phyloP scores from a whole-genome alignment of 371 early-diverging fungal species.

The Dichotomocladium elegans region DNA sequence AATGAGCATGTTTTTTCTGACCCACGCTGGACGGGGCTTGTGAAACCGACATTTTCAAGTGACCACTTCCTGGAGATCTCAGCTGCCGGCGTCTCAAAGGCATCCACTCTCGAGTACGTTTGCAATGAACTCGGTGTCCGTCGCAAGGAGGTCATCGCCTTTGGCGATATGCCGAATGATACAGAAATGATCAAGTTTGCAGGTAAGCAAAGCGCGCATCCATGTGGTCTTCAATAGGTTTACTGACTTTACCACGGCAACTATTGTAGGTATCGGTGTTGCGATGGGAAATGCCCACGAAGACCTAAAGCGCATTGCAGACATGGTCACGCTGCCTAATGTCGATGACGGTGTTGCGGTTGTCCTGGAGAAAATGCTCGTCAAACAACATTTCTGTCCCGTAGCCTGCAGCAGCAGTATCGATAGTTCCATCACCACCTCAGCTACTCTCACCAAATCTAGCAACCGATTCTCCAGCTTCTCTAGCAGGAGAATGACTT shows the following conservation, averaged over 20 bases:
- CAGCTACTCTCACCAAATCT: too few relatives aligned
- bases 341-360: constrained; percentile 33
- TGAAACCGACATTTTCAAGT: constrained; percentile 41
- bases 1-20: constrained; percentile 22
- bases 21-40: constrained; percentile 17
- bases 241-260: too few relatives aligned
- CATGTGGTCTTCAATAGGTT: not conserved
- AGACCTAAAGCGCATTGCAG: constrained; percentile 29
- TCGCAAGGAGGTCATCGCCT: constrained; percentile 37
- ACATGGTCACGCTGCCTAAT: constrained; percentile 26
- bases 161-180: constrained; percentile 58
- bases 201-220: constrained; percentile 10
- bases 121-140: constrained; percentile 24
- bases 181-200: constrained; percentile 50
- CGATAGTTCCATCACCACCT: too few relatives aligned
- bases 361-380: constrained; percentile 26
- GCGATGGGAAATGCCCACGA: constrained; percentile 38
- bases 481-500: too few relatives aligned
- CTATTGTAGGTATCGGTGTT: constrained; percentile 23
- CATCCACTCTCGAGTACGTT: constrained; percentile 34
- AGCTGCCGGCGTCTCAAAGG: constrained; percentile 50
- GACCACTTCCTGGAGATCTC: constrained; percentile 49
- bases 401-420: too few relatives aligned
- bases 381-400: too few relatives aligned
- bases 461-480: too few relatives aligned